These are phyloP conservation scores for Nicotiana sylvestris DNA, from an alignment of 257 asterid species.

Conservation along the genomic window DNA sequence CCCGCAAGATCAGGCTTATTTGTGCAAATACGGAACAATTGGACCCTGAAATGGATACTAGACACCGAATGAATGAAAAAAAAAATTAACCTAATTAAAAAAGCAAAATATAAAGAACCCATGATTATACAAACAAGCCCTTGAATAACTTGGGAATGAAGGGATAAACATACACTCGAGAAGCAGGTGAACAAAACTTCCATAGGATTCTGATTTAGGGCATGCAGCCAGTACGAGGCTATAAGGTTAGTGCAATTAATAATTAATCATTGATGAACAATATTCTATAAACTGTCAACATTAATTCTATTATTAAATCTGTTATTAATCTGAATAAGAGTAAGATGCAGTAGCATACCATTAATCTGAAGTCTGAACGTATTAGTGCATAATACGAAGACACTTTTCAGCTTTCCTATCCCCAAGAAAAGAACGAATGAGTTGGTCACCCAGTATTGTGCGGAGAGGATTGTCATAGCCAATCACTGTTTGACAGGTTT, in stretches of 20 bases:
- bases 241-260: conserved; percentile 19
- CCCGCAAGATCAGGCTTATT: too few relatives aligned
- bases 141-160: neutral
- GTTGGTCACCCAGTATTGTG: neutral
- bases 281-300: conserved; percentile 5
- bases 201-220: conserved; percentile 38
- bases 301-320: neutral
- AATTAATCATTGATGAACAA: conserved; percentile 32
- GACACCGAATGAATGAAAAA: too few relatives aligned
- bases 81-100: too few relatives aligned
- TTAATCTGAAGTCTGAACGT: neutral
- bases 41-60: too few relatives aligned
- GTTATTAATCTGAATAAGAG: neutral
- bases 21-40: too few relatives aligned
- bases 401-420: conserved; percentile 12
- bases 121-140: neutral
- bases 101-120: too few relatives aligned
- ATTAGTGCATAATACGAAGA: neutral
- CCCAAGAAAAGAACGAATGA: conserved; percentile 15
- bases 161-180: conserved; percentile 3
- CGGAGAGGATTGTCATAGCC: neutral
- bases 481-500: neutral
- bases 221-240: conserved; percentile 21
- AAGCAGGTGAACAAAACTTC: conserved; percentile 2
- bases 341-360: neutral